A percentile compares a stretch with the other conserved stretches of the same genome.
These are phyloP conservation scores for Suhomyces vadensis DNA, from an alignment of 805 yeast species.

Conservation along the genomic window DNA sequence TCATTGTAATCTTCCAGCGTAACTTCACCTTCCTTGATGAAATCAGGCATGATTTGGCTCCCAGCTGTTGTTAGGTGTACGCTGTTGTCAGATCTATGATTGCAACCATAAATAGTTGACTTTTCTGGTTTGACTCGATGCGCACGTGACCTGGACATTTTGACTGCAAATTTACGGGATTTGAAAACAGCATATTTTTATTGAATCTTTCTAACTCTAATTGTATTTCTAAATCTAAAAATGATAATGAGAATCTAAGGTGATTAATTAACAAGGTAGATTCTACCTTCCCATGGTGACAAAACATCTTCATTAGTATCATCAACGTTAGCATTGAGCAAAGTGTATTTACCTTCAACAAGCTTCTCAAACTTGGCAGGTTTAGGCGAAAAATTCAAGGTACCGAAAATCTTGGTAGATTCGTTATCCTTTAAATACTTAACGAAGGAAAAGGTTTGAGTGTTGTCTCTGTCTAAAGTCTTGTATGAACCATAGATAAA, in stretches of 20 bases:
- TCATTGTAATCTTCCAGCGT: neutral
- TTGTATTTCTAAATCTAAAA: no score
- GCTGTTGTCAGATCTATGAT: neutral
- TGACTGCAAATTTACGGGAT: no score
- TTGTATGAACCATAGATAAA: constrained; percentile 49
- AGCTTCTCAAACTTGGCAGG: constrained; percentile 10
- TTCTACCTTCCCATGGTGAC: constrained; percentile 16
- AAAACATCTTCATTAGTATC: constrained; percentile 8
- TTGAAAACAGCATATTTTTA: neutral
- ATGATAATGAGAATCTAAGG: neutral
- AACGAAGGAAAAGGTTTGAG: constrained; percentile 40
- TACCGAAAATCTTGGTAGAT: constrained; percentile 19
- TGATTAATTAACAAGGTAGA: constrained; percentile 12
- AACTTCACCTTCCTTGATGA: constrained; percentile 11
- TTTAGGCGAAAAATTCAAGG: constrained; percentile 25
- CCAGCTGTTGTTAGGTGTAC: no score
- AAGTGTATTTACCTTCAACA: constrained; percentile 12
- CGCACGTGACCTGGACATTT: no score
- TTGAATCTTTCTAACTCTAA: no score
- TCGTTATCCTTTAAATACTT: constrained; percentile 32
- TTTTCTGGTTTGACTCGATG: neutral
- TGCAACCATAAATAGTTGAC: neutral
- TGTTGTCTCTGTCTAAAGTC: constrained; percentile 44
- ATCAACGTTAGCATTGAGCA: constrained; percentile 12
- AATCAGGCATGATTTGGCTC: constrained; percentile 17